Base-by-base conservation (phyloP, 129 eudicot genomes). In the Dittrichia graveolens region DNA sequence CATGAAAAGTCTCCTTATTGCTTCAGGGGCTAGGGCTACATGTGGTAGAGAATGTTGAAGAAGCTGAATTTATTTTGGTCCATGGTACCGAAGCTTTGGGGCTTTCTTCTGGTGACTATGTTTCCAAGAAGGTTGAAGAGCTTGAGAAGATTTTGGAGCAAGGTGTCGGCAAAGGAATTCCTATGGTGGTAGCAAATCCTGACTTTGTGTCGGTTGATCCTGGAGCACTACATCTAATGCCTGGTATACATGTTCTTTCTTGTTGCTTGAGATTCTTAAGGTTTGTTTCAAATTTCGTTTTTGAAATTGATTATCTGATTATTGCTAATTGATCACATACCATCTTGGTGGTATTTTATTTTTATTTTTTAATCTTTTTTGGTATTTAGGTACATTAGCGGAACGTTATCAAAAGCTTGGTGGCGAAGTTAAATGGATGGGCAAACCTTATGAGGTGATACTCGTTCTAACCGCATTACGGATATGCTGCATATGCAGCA, bases 41-140 rank as follows among this genome's bases (percentile, higher is more conserved):
- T 61, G 99, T 94, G n/a, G 96, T 90, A 75, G 89, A 84, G 56
- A 75, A 81, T 61, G 91, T 83, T 63, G 88, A 94, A 75, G 83
- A 90, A 44, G 99, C 97, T 65, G 91, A 88, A 57, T 90, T 94
- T 74, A 65, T 94, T 77, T 79, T 90, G 85, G 99, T 87, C 14
- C 99, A 90, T 82, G 99, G 99, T 54, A 90, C 96, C 65, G 97
- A 94, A 88, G 99, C 97, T 48, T 65, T 94, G 74, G 99, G 99
- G 48, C 85, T 64, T 81, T 46, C 97, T 55, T 90, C 91, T 72
- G 99, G 99, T 18, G 80, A 86, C 66, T 83, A 85, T 64, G 41
- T 78, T 69, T 77, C 91, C 31, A 85, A 47, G 86, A 74, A 67
- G 14, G 75, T 93, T 53, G 91, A 83, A 64, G 96, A 87, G 61